These are phyloP conservation scores for Phialocephala subalpina DNA, from an alignment of 2,329 filamentous ascomycete species.

Conservation along the genomic window DNA sequence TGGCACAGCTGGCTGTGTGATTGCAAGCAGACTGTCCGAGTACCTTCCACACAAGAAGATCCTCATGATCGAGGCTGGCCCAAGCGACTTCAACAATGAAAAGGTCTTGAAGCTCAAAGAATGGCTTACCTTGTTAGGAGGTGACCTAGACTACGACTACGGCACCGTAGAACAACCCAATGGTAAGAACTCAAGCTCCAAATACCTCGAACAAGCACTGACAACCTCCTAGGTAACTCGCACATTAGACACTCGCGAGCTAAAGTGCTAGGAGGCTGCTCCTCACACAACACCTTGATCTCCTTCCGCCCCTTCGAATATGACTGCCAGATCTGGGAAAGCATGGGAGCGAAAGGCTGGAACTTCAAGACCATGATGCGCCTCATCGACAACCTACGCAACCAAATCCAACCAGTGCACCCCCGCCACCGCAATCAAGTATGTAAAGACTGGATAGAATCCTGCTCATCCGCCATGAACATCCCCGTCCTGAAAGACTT, in stretches of 20 bases:
- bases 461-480: conserved; percentile 79
- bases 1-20: conserved; percentile 57
- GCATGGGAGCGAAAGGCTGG: conserved; percentile 84
- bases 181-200: conserved; percentile 66
- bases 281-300: conserved; percentile 92
- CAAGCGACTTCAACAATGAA: conserved; percentile 88
- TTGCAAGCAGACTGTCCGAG: conserved; percentile 62
- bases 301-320: conserved; percentile 92
- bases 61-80: conserved; percentile 86
- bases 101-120: conserved; percentile 86
- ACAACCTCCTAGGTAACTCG: conserved; percentile 72
- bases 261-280: conserved; percentile 92
- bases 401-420: conserved; percentile 91
- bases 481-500: conserved; percentile 87
- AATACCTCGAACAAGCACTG: conserved; percentile 13
- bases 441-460: conserved; percentile 87
- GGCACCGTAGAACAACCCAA: conserved; percentile 86
- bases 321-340: conserved; percentile 85
- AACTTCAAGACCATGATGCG: conserved; percentile 85
- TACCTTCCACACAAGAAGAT: conserved; percentile 85
- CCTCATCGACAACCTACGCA: conserved; percentile 82
- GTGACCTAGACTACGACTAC: conserved; percentile 92
- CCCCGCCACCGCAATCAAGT: conserved; percentile 87
- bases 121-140: conserved; percentile 85
- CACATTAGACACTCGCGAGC: conserved; percentile 91